A percentile compares a stretch with the other conserved stretches of the same genome.
Conservation (phyloP, 371 early-diverging fungal species). For the Dinochytrium kinnereticum region DNA sequence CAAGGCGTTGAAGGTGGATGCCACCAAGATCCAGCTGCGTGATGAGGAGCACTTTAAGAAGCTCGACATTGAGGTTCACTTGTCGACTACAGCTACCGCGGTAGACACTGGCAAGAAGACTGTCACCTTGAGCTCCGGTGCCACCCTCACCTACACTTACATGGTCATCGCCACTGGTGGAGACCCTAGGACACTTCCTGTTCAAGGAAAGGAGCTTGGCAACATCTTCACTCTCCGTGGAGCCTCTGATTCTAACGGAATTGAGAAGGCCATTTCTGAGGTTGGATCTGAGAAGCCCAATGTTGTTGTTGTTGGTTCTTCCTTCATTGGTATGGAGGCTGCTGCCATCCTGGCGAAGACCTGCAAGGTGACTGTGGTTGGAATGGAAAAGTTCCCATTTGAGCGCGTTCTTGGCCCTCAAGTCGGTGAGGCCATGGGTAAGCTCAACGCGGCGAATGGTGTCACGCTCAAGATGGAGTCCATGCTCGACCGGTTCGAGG, state of each 20-base stretch:
- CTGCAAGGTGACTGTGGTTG: conserved; percentile 56
- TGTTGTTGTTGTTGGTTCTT: conserved; percentile 60
- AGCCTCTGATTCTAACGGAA: conserved; percentile 48
- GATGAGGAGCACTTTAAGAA: conserved; percentile 47
- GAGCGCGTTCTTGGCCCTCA: conserved; percentile 55
- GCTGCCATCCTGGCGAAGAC: conserved; percentile 52
- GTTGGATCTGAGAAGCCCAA: conserved; percentile 43
- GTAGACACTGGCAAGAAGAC: conserved; percentile 48
- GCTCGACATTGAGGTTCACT: conserved; percentile 47
- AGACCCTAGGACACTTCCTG: conserved; percentile 47
- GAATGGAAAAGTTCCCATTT: conserved; percentile 61
- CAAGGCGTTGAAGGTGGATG: conserved; percentile 49
- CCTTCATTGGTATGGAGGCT: conserved; percentile 66
- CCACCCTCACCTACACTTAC: conserved; percentile 45
- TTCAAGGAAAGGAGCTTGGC: conserved; percentile 49
- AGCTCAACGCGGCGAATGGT: conserved; percentile 49
- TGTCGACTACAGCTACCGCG: conserved; percentile 44
- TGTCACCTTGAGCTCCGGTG: conserved; percentile 46
- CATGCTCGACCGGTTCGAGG: conserved; percentile 42
- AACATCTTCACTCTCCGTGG: conserved; percentile 56
- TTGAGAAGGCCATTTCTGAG: conserved; percentile 41
- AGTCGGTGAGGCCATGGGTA: conserved; percentile 53
- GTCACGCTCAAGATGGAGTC: conserved; percentile 51
- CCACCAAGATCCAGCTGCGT: conserved; percentile 48
- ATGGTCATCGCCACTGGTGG: conserved; percentile 57